Percentiles rank a stretch among this genome's conserved stretches.
These are phyloP conservation scores for Malassezia furfur DNA, from an alignment of 1,284 basidiomycete species.

Conservation along the genomic window DNA sequence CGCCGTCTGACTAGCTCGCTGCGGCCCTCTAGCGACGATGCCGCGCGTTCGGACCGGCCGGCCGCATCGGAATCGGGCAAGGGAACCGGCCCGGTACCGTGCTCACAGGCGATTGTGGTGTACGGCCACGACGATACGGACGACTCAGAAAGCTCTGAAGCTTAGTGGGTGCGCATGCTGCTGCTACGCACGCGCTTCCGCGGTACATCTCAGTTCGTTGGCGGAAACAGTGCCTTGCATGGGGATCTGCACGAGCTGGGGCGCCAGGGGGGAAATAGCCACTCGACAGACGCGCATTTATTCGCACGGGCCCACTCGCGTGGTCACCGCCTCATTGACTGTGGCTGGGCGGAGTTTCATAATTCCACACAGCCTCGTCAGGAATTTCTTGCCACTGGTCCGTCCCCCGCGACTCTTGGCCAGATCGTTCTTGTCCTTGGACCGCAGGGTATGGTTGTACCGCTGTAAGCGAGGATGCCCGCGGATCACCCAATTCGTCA, in stretches of 20 bases:
- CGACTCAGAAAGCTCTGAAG: constrained; percentile 15
- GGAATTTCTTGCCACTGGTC: no score
- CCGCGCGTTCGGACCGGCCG: not conserved
- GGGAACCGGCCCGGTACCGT: not conserved
- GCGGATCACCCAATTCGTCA: not conserved
- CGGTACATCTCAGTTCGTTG: not conserved
- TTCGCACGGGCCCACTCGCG: not conserved
- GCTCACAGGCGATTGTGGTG: constrained; percentile 29
- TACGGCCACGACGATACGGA: constrained; percentile 38
- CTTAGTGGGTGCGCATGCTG: not conserved
- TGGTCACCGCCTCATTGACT: not conserved
- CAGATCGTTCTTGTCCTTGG: no score
- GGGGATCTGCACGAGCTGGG: not conserved
- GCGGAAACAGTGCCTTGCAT: not conserved
- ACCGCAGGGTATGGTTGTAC: not conserved
- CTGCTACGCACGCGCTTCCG: no score
- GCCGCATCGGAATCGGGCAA: not conserved
- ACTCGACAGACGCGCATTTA: not conserved
- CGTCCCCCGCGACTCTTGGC: no score
- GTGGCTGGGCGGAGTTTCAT: no score
- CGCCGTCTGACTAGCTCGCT: constrained; percentile 26
- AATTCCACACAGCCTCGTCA: no score
- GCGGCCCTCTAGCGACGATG: not conserved
- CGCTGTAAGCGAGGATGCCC: not conserved
- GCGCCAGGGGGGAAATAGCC: not conserved